Evolutionary conservation across 306 rosid species (phyloP).

Genomic region (Pterocarpus santalinus): DNA sequence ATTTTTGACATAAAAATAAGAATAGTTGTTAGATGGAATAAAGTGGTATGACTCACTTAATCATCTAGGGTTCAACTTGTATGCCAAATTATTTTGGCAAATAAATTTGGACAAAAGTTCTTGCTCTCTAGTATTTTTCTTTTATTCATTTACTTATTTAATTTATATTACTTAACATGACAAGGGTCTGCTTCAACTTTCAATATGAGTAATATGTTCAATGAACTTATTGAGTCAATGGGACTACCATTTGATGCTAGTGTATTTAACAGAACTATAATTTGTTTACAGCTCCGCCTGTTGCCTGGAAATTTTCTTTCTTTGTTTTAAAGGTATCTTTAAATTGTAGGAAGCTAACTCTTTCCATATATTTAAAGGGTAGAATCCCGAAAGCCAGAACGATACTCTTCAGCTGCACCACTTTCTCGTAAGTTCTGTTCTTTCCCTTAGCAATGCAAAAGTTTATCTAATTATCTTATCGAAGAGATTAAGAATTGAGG

Average conservation of each 20-base stretch:
- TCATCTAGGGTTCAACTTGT: no score
- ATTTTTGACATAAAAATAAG: no score
- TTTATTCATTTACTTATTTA: background rate
- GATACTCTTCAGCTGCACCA: conserved; percentile 98
- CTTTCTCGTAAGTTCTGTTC: conserved; percentile 83
- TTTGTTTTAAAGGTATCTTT: background rate
- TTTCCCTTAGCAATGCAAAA: conserved; percentile 35
- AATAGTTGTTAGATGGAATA: no score
- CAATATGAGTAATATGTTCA: background rate
- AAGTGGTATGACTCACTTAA: no score
- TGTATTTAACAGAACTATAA: conserved; percentile 14
- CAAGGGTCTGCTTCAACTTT: conserved; percentile 8
- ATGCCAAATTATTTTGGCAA: no score
- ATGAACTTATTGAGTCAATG: conserved; percentile 15
- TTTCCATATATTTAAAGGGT: conserved; percentile 76
- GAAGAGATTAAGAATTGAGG: conserved; percentile 26
- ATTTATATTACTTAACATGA: conserved; percentile 1
- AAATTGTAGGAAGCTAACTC: conserved; percentile 53
- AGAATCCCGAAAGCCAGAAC: conserved; percentile 96
- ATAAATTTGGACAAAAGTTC: no score
- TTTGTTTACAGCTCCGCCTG: conserved; percentile 1
- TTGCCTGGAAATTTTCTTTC: conserved; percentile 11
- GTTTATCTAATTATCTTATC: conserved; percentile 14
- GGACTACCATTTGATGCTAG: conserved; percentile 29
- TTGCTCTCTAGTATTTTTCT: no score